A percentile compares a stretch with the other conserved stretches of the same genome.
Evolutionary conservation across 305 asterid species (phyloP).

Genomic region (Petunia hybrid): DNA sequence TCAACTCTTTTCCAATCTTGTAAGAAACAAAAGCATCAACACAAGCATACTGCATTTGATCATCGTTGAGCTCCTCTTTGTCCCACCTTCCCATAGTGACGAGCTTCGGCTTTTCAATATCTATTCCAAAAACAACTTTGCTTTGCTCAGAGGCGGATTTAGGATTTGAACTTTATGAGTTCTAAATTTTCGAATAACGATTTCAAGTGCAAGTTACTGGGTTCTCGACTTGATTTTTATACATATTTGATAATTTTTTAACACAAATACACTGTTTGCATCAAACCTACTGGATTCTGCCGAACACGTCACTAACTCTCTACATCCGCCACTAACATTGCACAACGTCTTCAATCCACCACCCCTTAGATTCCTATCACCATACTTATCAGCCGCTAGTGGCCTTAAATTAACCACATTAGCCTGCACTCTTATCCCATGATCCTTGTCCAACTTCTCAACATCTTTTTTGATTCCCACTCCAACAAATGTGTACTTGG

Average conservation of each 20-base stretch:
- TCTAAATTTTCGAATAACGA: too few species aligned
- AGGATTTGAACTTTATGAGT: too few species aligned
- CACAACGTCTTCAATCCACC: constrained; percentile 12
- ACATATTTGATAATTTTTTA: too few species aligned
- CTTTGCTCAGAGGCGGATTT: too few species aligned
- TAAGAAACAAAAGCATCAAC: constrained; percentile 55
- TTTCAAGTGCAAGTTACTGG: too few species aligned
- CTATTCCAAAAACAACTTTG: too few species aligned
- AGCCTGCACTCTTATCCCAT: not conserved
- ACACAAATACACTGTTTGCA: too few species aligned
- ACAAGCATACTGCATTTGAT: constrained; percentile 58
- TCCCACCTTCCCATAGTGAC: constrained; percentile 59
- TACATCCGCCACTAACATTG: too few species aligned
- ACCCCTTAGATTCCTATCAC: not conserved
- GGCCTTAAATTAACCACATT: not conserved
- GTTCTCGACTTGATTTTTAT: too few species aligned
- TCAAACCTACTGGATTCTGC: too few species aligned
- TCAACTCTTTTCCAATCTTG: constrained; percentile 49
- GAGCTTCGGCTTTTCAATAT: constrained; percentile 49
- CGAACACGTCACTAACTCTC: too few species aligned
- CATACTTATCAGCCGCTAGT: not conserved
- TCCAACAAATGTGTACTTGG: constrained; percentile 26
- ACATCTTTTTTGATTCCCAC: constrained; percentile 13
- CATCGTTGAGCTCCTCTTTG: constrained; percentile 43
- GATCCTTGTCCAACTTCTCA: constrained; percentile 8